Base-by-base conservation (phyloP, 2,329 filamentous ascomycete genomes). In the Epichloe festucae region DNA sequence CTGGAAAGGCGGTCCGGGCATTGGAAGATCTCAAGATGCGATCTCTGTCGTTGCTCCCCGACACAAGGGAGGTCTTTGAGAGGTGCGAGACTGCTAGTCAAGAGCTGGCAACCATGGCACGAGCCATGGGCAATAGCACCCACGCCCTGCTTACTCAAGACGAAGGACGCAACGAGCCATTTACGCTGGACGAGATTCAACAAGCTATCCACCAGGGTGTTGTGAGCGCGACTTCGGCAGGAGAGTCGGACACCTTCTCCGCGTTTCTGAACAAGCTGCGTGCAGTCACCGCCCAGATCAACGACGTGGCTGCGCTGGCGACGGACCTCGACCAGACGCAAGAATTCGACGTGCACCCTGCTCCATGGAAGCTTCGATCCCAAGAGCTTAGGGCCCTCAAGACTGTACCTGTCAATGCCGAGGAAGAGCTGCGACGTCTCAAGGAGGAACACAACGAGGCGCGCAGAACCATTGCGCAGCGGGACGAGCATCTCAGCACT, bases 401-500 rank as follows among this genome's bases (percentile, higher is more conserved):
- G 71, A 82, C 81, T 21, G 79, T 88, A 38, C 84, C 88, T 0
- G 77, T 89, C 40, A 89, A 95, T 61, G 82, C 85, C 0, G 89
- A 95, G 62, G 87, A 91, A 61, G 87, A 95, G 65, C 77, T 96
- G 50, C 80, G 85, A 6, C 81, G 84, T 19, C 73, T 95, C 52
- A 88, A 84, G 60, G 87, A 90, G 50, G 85, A 91, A 58, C 79
- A 93, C 57, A 81, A 84, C 57, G 87, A 91, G 61, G 82, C 85
- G 19, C 84, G 87, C 3, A 82, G 84, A 51, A 75, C 79, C 3
- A 76, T 89, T 52, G 81, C 84, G 1, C 77, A 84, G 56, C 82
- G 84, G 55, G 88, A 95, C 57, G 87, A 90, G 64, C 83, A 84
- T 38, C 79, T 95, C 49, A 89, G 94, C 65, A 91, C 94, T 53